Conservation (phyloP, 2,329 filamentous ascomycete species). For the Coniosporium tulheliwenetii region DNA sequence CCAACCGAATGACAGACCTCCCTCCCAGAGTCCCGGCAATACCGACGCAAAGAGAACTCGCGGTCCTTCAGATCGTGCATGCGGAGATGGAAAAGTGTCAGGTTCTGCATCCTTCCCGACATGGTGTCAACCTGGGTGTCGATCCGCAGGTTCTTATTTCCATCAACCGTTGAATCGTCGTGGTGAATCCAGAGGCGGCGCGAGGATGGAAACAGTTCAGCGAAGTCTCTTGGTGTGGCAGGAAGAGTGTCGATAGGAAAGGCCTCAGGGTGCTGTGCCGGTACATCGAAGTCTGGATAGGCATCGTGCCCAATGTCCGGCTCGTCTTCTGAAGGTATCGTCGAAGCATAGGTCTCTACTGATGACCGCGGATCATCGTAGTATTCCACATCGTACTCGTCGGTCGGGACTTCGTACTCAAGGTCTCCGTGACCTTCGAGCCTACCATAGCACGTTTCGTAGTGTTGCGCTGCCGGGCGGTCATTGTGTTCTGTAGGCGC, state of each 20-base stretch:
- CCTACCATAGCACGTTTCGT: constrained; percentile 11
- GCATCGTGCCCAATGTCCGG: constrained; percentile 22
- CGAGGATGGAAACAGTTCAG: constrained; percentile 70
- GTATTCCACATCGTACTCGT: too few relatives aligned
- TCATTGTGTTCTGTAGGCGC: constrained; percentile 6
- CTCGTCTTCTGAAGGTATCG: constrained; percentile 47
- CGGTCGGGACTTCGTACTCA: constrained; percentile 5
- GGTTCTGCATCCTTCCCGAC: constrained; percentile 43
- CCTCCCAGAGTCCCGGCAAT: constrained; percentile 81
- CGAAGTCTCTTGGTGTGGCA: constrained; percentile 70
- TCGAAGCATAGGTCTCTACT: constrained; percentile 68
- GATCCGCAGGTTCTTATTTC: constrained; percentile 90
- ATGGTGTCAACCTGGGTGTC: constrained; percentile 55
- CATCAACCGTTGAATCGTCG: constrained; percentile 78
- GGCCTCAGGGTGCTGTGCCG: constrained; percentile 44
- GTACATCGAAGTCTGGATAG: constrained; percentile 37
- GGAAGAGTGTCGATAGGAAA: constrained; percentile 53
- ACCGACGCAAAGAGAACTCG: constrained; percentile 80
- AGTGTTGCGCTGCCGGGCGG: constrained; percentile 10
- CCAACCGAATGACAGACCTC: constrained; percentile 79
- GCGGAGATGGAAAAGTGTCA: constrained; percentile 79
- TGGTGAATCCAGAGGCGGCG: constrained; percentile 71
- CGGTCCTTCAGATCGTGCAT: constrained; percentile 83
- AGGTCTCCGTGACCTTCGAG: constrained; percentile 9
- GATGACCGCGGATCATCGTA: constrained; percentile 40